Evolutionary conservation across 164 flowering plant genomes (phyloP).

Genomic region (Sedum album): DNA sequence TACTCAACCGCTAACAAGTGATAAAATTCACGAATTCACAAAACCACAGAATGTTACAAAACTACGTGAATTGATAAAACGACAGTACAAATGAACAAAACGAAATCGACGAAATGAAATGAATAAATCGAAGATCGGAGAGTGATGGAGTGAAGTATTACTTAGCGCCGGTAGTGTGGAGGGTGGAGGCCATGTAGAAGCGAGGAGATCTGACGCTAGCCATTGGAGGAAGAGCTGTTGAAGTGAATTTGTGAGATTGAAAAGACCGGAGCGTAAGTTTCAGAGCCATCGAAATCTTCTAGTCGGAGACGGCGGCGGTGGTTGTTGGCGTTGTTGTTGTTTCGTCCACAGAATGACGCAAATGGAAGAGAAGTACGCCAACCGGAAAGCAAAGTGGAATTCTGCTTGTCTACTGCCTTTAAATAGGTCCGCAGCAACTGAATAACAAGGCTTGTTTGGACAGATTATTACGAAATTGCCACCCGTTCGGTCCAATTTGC

Average conservation of each 20-base stretch:
- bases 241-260: conserved; percentile 11
- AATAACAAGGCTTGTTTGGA: neutral
- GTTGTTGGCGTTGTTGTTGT: neutral
- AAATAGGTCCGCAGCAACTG: neutral
- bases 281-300: conserved; percentile 14
- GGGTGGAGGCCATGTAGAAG: conserved; percentile 20
- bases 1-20: neutral
- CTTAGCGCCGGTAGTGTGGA: conserved; percentile 15
- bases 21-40: neutral
- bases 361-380: neutral
- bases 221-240: conserved; percentile 7
- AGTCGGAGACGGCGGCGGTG: neutral
- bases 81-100: too few species aligned
- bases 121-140: neutral
- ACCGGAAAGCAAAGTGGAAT: too few species aligned
- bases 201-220: conserved; percentile 16
- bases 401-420: neutral
- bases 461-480: neutral
- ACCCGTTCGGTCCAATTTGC: neutral
- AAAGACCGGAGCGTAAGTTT: conserved; percentile 11
- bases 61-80: too few species aligned
- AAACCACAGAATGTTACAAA: neutral
- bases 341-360: conserved; percentile 8
- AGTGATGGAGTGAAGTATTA: neutral
- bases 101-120: neutral